Evolutionary conservation across 495 filamentous ascomycete species (phyloP).

Genomic region (Usnea hakonensis): DNA sequence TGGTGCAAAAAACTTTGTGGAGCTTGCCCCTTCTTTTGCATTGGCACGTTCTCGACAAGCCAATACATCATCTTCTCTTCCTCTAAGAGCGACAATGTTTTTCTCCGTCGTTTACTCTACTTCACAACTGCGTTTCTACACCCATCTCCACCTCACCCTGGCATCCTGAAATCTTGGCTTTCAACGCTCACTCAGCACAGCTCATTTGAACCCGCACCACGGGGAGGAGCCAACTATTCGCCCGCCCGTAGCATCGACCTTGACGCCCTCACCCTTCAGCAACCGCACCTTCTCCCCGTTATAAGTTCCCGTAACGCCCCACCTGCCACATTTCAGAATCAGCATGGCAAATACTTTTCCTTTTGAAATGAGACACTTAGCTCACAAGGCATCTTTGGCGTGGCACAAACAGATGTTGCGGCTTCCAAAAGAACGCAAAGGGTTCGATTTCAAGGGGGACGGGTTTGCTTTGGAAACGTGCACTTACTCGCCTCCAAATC

Average conservation of each 20-base stretch:
- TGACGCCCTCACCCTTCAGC: conserved; percentile 20
- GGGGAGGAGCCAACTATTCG: conserved; percentile 5
- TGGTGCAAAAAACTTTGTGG: too few relatives aligned
- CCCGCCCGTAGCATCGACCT: conserved; percentile 14
- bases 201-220: conserved; percentile 12
- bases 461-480: not conserved
- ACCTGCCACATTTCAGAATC: not conserved
- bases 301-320: conserved; percentile 19
- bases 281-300: conserved; percentile 17
- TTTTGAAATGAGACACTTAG: not conserved
- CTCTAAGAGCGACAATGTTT: too few relatives aligned
- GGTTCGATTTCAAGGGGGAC: not conserved
- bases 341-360: not conserved
- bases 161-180: not conserved
- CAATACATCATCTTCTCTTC: too few relatives aligned
- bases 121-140: too few relatives aligned
- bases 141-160: not conserved
- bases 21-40: too few relatives aligned
- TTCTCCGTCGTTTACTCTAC: not conserved
- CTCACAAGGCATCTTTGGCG: not conserved
- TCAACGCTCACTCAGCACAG: not conserved
- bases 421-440: too few relatives aligned
- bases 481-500: conserved; percentile 19
- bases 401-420: not conserved
- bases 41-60: too few relatives aligned